Conservation (phyloP, 2,329 filamentous ascomycete genomes). For the Epichloe sp. region DNA sequence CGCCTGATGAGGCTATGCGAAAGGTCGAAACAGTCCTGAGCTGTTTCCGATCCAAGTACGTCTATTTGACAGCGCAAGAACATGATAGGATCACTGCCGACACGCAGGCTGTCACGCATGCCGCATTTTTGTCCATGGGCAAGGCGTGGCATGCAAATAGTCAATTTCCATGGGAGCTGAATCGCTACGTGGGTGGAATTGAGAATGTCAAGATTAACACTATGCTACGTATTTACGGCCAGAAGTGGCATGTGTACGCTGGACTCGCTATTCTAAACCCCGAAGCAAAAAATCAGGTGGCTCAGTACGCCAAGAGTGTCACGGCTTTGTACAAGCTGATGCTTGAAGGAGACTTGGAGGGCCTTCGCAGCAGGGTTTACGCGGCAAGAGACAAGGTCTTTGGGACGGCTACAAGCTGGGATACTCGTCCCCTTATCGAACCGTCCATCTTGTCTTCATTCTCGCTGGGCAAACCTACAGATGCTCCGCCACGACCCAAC, state of each 20-base stretch:
- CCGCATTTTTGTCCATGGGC: conserved; percentile 93
- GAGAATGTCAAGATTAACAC: conserved; percentile 99
- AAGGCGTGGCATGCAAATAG: conserved; percentile 92
- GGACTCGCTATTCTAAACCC: conserved; percentile 95
- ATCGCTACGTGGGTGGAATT: conserved; percentile 91
- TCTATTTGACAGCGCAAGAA: conserved; percentile 72
- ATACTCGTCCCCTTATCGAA: conserved; percentile 56
- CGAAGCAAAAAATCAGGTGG: conserved; percentile 76
- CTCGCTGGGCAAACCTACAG: conserved; percentile 59
- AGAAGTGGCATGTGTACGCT: conserved; percentile 99
- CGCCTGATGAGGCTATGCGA: conserved; percentile 58
- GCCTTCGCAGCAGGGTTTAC: conserved; percentile 60
- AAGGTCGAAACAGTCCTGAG: conserved; percentile 73
- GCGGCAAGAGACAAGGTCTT: conserved; percentile 57
- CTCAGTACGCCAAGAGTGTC: conserved; percentile 83
- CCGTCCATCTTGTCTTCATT: conserved; percentile 83
- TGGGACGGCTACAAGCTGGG: conserved; percentile 51
- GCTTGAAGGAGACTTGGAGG: conserved; percentile 69
- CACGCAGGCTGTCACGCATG: conserved; percentile 95
- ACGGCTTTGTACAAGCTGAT: conserved; percentile 96
- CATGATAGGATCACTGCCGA: conserved; percentile 97
- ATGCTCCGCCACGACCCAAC: conserved; percentile 54
- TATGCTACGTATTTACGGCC: conserved; percentile 90
- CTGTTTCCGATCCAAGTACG: conserved; percentile 74
- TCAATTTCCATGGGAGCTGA: conserved; percentile 93